Percentiles rank a stretch among this genome's conserved stretches.
Evolutionary conservation across 495 filamentous ascomycete genomes (phyloP).

Genomic region (Neurospora pannonica): DNA sequence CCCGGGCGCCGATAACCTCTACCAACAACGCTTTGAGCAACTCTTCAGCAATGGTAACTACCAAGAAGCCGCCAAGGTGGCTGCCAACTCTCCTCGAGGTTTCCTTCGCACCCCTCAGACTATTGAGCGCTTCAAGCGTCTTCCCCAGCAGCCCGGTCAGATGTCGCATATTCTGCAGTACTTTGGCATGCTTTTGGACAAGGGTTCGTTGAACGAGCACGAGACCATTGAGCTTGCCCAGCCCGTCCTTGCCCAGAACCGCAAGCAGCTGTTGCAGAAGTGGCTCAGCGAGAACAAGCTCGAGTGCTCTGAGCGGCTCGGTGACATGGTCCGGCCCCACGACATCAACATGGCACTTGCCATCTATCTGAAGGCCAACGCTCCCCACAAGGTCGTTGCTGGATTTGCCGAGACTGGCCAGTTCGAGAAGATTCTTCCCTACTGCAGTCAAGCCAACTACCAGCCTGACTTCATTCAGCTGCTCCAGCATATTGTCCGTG

Average conservation of each 20-base stretch:
- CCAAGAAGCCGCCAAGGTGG: conserved; percentile 83
- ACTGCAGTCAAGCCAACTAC: conserved; percentile 73
- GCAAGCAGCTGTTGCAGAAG: conserved; percentile 94
- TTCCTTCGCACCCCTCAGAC: conserved; percentile 91
- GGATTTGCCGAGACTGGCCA: conserved; percentile 91
- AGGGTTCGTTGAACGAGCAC: conserved; percentile 82
- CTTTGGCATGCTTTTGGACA: conserved; percentile 94
- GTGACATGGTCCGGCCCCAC: conserved; percentile 84
- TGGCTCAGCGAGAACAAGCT: conserved; percentile 95
- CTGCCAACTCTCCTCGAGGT: conserved; percentile 90
- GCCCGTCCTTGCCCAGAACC: conserved; percentile 83
- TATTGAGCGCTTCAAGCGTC: conserved; percentile 86
- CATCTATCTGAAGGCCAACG: conserved; percentile 82
- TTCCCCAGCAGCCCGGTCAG: conserved; percentile 62
- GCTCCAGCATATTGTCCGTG: conserved; percentile 82
- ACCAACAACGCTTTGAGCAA: conserved; percentile 84
- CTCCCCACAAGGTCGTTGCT: conserved; percentile 85
- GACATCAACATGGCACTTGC: conserved; percentile 74
- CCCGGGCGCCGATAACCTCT: conserved; percentile 90
- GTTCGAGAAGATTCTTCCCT: conserved; percentile 90
- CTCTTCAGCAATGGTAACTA: conserved; percentile 68
- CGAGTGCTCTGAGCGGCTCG: conserved; percentile 88
- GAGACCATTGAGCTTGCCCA: conserved; percentile 91
- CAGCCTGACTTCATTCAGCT: conserved; percentile 85
- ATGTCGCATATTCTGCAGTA: conserved; percentile 94